A percentile compares a stretch with the other conserved stretches of the same genome.
phyloP scores from a whole-genome alignment of 805 yeast species.

The Saccharomyces paradoxus region DNA sequence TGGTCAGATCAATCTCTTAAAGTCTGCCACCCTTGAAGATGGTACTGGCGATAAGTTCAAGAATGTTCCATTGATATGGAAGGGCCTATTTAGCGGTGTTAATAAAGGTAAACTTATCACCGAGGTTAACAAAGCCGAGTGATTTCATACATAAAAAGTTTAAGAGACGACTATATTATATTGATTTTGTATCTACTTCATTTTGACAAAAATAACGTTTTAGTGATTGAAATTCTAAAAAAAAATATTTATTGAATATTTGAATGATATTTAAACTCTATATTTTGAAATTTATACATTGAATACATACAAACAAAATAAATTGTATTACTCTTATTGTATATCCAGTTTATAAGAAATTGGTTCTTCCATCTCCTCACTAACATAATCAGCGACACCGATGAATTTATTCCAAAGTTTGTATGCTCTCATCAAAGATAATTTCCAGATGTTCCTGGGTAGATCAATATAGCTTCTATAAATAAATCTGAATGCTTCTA shows the following conservation, averaged over 20 bases:
- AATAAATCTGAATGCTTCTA: constrained; percentile 57
- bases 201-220: neutral
- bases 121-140: constrained; percentile 24
- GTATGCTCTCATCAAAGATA: constrained; percentile 41
- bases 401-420: constrained; percentile 67
- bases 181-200: neutral
- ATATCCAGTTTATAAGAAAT: constrained; percentile 16
- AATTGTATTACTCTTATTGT: constrained; percentile 6
- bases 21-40: constrained; percentile 36
- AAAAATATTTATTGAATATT: neutral
- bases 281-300: neutral
- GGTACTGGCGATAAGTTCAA: constrained; percentile 35
- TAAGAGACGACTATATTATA: neutral
- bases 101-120: constrained; percentile 49
- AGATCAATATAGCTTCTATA: constrained; percentile 56
- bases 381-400: constrained; percentile 40
- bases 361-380: constrained; percentile 19
- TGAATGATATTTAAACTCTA: neutral
- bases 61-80: constrained; percentile 42
- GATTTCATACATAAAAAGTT: neutral
- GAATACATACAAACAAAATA: neutral
- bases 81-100: constrained; percentile 36
- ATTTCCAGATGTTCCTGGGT: constrained; percentile 53
- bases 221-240: neutral
- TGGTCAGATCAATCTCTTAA: constrained; percentile 36